These are phyloP conservation scores for Panaeolus papilionaceus DNA, from an alignment of 768 basidiomycete species.

Conservation along the genomic window DNA sequence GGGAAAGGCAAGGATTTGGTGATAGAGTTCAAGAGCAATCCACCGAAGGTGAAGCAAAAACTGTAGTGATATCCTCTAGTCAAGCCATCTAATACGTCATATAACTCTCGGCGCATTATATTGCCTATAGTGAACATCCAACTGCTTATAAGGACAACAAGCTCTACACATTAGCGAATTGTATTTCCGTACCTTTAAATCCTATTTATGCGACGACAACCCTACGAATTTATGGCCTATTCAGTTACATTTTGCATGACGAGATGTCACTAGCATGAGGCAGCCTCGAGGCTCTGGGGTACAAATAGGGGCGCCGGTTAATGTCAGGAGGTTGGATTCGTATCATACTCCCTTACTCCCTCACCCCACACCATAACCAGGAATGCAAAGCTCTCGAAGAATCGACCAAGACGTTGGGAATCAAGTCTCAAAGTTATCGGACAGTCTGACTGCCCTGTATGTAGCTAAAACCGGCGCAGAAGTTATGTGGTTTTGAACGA, in stretches of 20 bases:
- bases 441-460: neutral
- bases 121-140: conserved; percentile 15
- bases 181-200: neutral
- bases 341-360: neutral
- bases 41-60: conserved; percentile 37
- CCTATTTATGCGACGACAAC: neutral
- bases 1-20: conserved; percentile 75
- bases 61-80: conserved; percentile 25
- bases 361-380: neutral
- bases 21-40: conserved; percentile 49
- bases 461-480: neutral
- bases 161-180: neutral
- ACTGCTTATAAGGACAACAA: neutral
- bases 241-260: neutral
- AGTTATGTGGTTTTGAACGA: neutral
- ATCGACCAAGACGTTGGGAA: neutral
- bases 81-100: conserved; percentile 16
- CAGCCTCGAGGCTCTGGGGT: conserved; percentile 27
- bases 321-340: neutral
- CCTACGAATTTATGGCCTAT: neutral
- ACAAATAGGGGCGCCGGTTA: neutral
- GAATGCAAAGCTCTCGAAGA: neutral
- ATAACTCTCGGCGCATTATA: neutral
- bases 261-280: conserved; percentile 24
- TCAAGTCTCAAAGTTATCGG: neutral